phyloP scores from a whole-genome alignment of 345 rosid genomes.

The Garcia nutans region DNA sequence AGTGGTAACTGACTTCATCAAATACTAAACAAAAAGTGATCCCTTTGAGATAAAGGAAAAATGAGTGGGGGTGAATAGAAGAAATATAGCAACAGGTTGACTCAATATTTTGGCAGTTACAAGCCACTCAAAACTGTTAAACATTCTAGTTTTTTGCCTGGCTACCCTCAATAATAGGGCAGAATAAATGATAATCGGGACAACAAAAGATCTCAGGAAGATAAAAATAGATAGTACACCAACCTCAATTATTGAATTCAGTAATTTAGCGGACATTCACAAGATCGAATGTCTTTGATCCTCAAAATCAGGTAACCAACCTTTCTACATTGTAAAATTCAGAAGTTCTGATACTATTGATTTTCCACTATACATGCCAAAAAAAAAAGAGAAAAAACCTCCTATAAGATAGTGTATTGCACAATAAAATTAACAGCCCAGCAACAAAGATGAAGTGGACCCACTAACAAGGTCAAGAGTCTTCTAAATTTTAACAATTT shows the following conservation, averaged over 20 bases:
- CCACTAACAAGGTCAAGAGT: background rate
- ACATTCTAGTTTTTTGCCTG: background rate
- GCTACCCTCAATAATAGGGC: background rate
- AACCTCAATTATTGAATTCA: background rate
- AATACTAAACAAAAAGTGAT: background rate
- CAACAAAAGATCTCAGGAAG: background rate
- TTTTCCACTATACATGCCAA: background rate
- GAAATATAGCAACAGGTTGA: background rate
- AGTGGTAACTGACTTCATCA: background rate
- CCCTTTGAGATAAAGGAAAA: background rate
- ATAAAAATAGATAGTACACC: background rate
- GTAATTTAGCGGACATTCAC: background rate
- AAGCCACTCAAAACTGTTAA: background rate
- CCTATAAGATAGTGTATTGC: background rate
- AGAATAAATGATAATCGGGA: background rate
- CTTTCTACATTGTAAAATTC: background rate
- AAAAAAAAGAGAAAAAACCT: slow-evolving; percentile 10
- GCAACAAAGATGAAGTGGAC: background rate
- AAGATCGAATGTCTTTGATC: background rate
- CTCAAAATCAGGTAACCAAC: background rate
- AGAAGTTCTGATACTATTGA: background rate
- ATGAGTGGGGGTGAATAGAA: background rate
- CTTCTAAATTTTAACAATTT: background rate
- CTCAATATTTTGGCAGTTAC: background rate
- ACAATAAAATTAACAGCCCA: background rate